These are phyloP conservation scores for Cydonia oblonga DNA, from an alignment of 331 rosid species.

Conservation along the genomic window DNA sequence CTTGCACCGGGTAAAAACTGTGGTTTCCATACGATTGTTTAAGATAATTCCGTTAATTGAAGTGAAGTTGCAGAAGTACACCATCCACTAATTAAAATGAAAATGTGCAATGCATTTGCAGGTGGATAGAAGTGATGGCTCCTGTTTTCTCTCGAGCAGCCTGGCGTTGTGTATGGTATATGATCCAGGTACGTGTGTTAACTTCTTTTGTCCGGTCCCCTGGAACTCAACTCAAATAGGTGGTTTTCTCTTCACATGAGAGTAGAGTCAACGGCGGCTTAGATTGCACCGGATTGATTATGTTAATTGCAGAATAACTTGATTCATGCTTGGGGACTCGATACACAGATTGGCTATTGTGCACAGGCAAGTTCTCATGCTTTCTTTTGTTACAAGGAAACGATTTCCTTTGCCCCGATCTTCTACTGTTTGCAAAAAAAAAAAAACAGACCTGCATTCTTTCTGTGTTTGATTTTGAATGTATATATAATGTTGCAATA, in stretches of 20 bases:
- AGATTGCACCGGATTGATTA: background rate
- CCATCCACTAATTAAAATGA: too few relatives aligned
- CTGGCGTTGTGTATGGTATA: slow-evolving; percentile 91
- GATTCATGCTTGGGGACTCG: slow-evolving; percentile 97
- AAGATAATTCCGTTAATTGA: background rate
- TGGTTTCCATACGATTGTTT: background rate
- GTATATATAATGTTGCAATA: background rate
- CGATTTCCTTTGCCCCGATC: background rate
- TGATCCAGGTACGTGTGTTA: slow-evolving; percentile 62
- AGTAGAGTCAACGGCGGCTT: background rate
- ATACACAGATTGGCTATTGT: slow-evolving; percentile 85
- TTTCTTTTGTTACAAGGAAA: background rate
- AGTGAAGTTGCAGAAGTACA: background rate
- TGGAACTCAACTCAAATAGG: background rate
- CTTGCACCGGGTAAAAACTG: slow-evolving; percentile 76
- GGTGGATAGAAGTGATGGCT: slow-evolving; percentile 99
- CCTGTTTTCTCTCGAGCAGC: slow-evolving; percentile 87
- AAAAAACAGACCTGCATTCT: background rate
- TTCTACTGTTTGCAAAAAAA: background rate
- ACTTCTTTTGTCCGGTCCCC: background rate
- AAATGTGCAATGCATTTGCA: slow-evolving; percentile 26
- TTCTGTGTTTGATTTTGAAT: background rate
- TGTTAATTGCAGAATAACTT: slow-evolving; percentile 57
- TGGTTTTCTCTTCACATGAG: background rate
- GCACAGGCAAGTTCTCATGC: slow-evolving; percentile 61